These are phyloP conservation scores for Beauveria pseudobassiana DNA, from an alignment of 2,329 filamentous ascomycete species.

Conservation along the genomic window DNA sequence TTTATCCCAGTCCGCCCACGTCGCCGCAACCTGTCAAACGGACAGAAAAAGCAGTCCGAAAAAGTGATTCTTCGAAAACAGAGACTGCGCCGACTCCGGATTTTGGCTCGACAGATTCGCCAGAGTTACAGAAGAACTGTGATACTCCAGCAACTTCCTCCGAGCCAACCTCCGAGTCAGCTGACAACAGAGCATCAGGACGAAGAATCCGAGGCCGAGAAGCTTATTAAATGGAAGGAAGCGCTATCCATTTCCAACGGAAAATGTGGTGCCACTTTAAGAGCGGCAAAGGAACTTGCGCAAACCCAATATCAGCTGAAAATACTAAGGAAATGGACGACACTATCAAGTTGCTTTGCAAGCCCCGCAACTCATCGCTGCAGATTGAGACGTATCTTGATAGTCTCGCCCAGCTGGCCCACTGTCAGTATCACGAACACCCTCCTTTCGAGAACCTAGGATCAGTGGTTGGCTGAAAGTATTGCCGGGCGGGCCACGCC, in stretches of 20 bases:
- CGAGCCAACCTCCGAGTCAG: background rate
- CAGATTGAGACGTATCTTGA: background rate
- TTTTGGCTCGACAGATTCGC: too few species aligned
- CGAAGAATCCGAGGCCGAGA: background rate
- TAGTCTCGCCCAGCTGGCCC: background rate
- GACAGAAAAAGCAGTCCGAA: background rate
- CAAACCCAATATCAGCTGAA: background rate
- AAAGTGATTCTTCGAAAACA: background rate
- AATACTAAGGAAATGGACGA: background rate
- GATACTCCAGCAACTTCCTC: background rate
- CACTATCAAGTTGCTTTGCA: background rate
- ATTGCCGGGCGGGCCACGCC: background rate
- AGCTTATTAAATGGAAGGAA: background rate
- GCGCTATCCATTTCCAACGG: background rate
- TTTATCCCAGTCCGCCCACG: slow-evolving; percentile 3
- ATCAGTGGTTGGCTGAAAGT: background rate
- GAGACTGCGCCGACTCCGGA: background rate
- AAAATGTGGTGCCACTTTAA: background rate
- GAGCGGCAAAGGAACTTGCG: background rate
- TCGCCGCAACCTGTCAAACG: background rate
- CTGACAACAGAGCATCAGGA: background rate
- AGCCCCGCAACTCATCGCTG: background rate
- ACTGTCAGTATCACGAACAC: background rate
- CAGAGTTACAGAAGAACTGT: background rate
- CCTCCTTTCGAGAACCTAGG: background rate